Base-by-base conservation (phyloP, 108 stramenopile species). In the Pseudonitzschia delicatissima region DNA sequence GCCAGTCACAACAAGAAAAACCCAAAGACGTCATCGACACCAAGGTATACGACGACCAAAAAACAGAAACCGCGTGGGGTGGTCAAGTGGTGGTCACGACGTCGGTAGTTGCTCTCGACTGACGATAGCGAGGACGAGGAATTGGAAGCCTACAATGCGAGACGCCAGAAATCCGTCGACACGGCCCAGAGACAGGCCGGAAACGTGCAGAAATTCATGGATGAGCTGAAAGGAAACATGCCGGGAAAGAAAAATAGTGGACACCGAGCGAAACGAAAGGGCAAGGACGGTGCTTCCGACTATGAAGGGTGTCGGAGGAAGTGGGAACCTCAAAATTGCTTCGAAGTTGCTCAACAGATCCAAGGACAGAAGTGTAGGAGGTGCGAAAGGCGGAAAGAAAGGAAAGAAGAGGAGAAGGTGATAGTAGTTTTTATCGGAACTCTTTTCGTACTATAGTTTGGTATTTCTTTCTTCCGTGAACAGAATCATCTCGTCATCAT, bases 221-320 rank as follows among this genome's bases (percentile, higher is more conserved):
- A 73, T 8, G 29, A 84, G 65, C 70, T 91, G 15, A 91, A 86
- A 64, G 82, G 82, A 29, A 86, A 82, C 11, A 71, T 91, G 81
- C 83, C 82, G 18, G 72, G 74, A 11, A 87, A 79, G 61, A 70
- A 44, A 53, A 68, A 57, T 52, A 15, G 33, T 28, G 29, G 53
- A 13, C 20, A 36, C 35, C 33, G 15, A 5, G 68, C 50, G 1
- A 82, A 80, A 27, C 65, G 70, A 32, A 87, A 88, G 63, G 92
- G 92, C 28, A 84, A 82, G 67, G 86, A 93, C 67, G 92, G 92
- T 57, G 92, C 92, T 33, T 68, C 83, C 9, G 76, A 71, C 8
- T n/a, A 93, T 93, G 92, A 90, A 80, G 42, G 92, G 92, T 6
- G 86, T 92, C 73, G 92, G 86, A 21, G 73, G 74, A 39, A 72